These are phyloP conservation scores for Pseudogymnoascus sp. DNA, from an alignment of 2,329 filamentous ascomycete genomes.

Conservation along the genomic window DNA sequence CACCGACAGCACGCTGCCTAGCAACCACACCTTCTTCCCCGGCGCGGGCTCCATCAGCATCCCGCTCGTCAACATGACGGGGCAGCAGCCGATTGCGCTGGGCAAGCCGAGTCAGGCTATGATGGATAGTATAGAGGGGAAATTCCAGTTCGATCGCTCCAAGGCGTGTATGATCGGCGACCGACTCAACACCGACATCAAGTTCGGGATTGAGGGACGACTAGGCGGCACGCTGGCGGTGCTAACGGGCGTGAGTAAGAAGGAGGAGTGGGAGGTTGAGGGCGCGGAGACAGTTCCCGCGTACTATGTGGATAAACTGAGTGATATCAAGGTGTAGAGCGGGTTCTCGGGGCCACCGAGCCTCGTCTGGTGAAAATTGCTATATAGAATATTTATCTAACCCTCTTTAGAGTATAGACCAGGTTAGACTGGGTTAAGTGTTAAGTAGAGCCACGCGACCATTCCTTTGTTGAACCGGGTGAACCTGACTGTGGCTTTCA, in stretches of 20 bases:
- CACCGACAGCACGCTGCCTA: slow-evolving; percentile 80
- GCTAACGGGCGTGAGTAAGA: slow-evolving; percentile 79
- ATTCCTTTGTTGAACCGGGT: neutral
- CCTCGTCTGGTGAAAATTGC: neutral
- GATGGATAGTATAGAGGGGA: slow-evolving; percentile 98
- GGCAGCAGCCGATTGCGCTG: slow-evolving; percentile 63
- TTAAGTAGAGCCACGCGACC: neutral
- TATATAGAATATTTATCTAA: neutral
- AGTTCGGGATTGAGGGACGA: slow-evolving; percentile 84
- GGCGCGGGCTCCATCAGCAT: slow-evolving; percentile 79
- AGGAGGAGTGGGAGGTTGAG: slow-evolving; percentile 69
- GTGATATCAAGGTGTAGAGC: slow-evolving; percentile 41
- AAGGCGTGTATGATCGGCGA: slow-evolving; percentile 95
- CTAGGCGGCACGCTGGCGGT: slow-evolving; percentile 88
- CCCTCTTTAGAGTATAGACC: neutral
- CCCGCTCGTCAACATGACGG: slow-evolving; percentile 65
- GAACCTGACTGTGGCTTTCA: neutral
- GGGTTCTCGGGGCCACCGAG: neutral
- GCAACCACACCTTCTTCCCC: slow-evolving; percentile 74
- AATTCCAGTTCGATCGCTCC: slow-evolving; percentile 77
- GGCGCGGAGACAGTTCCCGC: slow-evolving; percentile 62
- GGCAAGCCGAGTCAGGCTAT: slow-evolving; percentile 97
- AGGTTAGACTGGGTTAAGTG: neutral
- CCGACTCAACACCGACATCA: slow-evolving; percentile 87
- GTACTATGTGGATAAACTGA: slow-evolving; percentile 77